A percentile compares a stretch with the other conserved stretches of the same genome.
Conservation (phyloP, 2,329 filamentous ascomycete species). For the Xylaria sp. region DNA sequence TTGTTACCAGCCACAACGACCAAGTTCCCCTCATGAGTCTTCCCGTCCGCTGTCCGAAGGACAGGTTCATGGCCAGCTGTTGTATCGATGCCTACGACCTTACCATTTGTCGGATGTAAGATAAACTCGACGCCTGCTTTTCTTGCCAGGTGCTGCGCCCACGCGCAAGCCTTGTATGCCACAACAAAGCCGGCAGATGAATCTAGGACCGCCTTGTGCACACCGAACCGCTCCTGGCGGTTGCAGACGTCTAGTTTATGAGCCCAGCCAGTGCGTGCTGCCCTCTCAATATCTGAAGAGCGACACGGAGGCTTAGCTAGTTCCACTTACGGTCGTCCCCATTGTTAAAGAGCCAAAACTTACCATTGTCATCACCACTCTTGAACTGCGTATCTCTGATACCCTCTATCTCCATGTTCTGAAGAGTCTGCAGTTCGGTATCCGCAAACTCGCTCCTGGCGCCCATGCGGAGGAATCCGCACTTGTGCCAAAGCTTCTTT, state of each 20-base stretch:
- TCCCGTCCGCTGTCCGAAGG: slow-evolving; percentile 40
- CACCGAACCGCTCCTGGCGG: slow-evolving; percentile 43
- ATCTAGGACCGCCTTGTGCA: slow-evolving; percentile 56
- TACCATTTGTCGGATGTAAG: slow-evolving; percentile 47
- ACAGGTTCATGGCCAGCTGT: slow-evolving; percentile 24
- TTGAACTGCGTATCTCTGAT: slow-evolving; percentile 44
- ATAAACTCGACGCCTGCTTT: slow-evolving; percentile 55
- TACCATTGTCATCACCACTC: slow-evolving; percentile 42
- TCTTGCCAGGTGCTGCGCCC: slow-evolving; percentile 52
- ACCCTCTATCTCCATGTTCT: slow-evolving; percentile 45
- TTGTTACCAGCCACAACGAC: slow-evolving; percentile 51
- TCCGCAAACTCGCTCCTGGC: slow-evolving; percentile 35
- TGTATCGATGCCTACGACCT: slow-evolving; percentile 38
- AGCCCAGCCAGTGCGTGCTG: slow-evolving; percentile 39
- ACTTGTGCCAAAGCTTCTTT: slow-evolving; percentile 44
- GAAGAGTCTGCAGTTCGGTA: slow-evolving; percentile 41
- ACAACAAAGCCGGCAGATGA: slow-evolving; percentile 57
- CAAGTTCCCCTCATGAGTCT: slow-evolving; percentile 35
- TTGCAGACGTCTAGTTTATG: slow-evolving; percentile 51
- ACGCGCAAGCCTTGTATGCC: slow-evolving; percentile 47
- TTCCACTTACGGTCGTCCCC: not conserved
- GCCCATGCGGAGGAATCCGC: slow-evolving; percentile 45
- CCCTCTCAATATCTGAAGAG: slow-evolving; percentile 38
- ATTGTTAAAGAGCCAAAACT: slow-evolving; percentile 10
- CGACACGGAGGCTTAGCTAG: not conserved